Evolutionary conservation across 1,284 basidiomycete genomes (phyloP), one percentile per base, ranked within the genome.

Genomic region (Ustilago shanxiensis): DNA sequence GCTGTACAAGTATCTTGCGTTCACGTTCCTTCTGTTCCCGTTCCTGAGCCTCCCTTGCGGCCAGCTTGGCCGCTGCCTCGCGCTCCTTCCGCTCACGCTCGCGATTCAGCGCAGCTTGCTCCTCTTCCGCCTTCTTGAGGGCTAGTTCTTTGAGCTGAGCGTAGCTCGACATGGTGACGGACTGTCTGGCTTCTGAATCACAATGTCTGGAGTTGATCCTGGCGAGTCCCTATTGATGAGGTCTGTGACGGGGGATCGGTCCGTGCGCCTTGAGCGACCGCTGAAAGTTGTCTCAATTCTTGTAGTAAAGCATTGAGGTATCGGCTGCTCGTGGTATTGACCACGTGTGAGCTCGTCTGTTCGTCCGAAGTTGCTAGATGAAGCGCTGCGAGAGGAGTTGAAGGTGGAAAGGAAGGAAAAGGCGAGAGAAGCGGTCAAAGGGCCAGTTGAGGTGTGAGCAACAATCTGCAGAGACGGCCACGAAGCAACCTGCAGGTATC

Each of bases 91-190:
- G 56, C 59, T 70, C 64, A 0, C 71, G 60, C 55, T 77, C 75
- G 8, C 41, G 41, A 31, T 37, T 70, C 11, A 74, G 60, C 2
- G 60, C 52, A 29, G 66, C 71, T 29, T 71, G 70, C 59, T 67
- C 67, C 52, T 66, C 67, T 44, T 74, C 67, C 33, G 57, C 60
- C 61, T 69, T 73, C 51, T 60, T 64, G 24, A 73, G 64, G 8
- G 75, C 75, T 58, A 77, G 62, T 59, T 77, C 60, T 20, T 71
- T 73, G 44, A 77, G 71, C 29, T 67, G 37, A 14, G 71, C 71
- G 47, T 73, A 77, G 65, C 71, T 77, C 54, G 66, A 70, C 75
- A 77, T 77, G 10, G 9, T 59, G 59, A 13, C 35, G 44, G 10
- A 4, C 6, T 7, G 8, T 28, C 24, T 7, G 26, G 11, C 24